These are phyloP conservation scores for Lathyrus aphaca DNA, from an alignment of 306 rosid genomes.

Conservation along the genomic window DNA sequence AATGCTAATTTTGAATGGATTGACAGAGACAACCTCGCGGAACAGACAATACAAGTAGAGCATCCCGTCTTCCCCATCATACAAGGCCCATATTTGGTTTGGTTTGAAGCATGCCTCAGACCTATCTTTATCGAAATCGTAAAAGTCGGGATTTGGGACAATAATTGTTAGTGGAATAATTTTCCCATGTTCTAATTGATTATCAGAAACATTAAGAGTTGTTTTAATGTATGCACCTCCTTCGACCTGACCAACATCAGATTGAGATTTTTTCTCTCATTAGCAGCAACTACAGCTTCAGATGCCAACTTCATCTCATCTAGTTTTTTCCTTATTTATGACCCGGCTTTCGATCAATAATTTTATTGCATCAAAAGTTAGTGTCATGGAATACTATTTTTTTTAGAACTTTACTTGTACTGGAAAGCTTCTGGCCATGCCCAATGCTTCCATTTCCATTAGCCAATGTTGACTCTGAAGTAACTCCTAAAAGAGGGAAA, in stretches of 20 bases:
- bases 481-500: no score
- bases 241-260: slow-evolving; percentile 51
- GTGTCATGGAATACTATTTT: slow-evolving; percentile 66
- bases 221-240: slow-evolving; percentile 45
- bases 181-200: slow-evolving; percentile 52
- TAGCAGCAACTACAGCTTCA: slow-evolving; percentile 44
- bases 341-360: slow-evolving; percentile 85
- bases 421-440: slow-evolving; percentile 51
- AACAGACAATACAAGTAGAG: slow-evolving; percentile 98
- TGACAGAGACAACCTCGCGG: slow-evolving; percentile 75
- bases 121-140: slow-evolving; percentile 92
- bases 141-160: slow-evolving; percentile 96
- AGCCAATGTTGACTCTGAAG: slow-evolving; percentile 57
- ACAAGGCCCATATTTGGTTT: slow-evolving; percentile 98
- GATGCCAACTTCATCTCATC: slow-evolving; percentile 72
- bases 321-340: slow-evolving; percentile 72
- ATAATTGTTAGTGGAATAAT: slow-evolving; percentile 57
- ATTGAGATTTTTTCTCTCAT: slow-evolving; percentile 49
- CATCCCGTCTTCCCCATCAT: slow-evolving; percentile 99
- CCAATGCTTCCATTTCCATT: slow-evolving; percentile 64
- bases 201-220: slow-evolving; percentile 47
- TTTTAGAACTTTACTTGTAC: slow-evolving; percentile 52
- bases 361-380: slow-evolving; percentile 78
- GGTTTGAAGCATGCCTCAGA: slow-evolving; percentile 92
- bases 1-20: slow-evolving; percentile 85